Evolutionary conservation across 495 filamentous ascomycete species (phyloP).

Genomic region (Xylaria castorea): DNA sequence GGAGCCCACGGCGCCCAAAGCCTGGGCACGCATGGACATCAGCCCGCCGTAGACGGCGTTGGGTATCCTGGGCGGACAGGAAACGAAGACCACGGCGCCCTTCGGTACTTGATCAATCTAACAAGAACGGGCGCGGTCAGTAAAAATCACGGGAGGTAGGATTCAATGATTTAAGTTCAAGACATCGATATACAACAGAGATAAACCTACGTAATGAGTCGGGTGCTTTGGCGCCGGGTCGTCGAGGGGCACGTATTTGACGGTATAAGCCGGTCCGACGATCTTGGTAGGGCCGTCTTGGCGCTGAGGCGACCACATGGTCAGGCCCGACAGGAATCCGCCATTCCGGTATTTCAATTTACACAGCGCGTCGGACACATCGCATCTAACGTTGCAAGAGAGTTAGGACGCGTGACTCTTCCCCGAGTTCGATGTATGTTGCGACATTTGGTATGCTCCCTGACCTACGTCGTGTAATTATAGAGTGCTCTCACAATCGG

Average conservation of each 20-base stretch:
- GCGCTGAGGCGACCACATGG: conserved; percentile 62
- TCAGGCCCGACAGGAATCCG: conserved; percentile 64
- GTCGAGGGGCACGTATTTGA: conserved; percentile 56
- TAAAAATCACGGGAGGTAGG: not conserved
- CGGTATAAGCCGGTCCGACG: conserved; percentile 64
- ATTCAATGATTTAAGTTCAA: not conserved
- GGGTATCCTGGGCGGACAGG: conserved; percentile 55
- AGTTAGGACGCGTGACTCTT: conserved; percentile 6
- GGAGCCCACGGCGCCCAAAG: conserved; percentile 50
- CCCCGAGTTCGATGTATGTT: not conserved
- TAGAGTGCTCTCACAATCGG: conserved; percentile 48
- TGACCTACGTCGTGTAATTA: conserved; percentile 51
- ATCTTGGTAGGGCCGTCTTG: conserved; percentile 61
- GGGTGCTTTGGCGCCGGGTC: conserved; percentile 54
- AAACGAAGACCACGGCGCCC: conserved; percentile 62
- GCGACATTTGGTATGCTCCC: not conserved
- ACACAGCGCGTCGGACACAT: conserved; percentile 55
- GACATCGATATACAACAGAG: not conserved
- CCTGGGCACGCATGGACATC: conserved; percentile 62
- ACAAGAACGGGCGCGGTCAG: not conserved
- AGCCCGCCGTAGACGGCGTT: conserved; percentile 67
- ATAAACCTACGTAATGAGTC: conserved; percentile 54
- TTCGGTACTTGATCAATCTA: conserved; percentile 62
- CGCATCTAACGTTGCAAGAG: conserved; percentile 43
- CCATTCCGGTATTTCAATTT: conserved; percentile 60